These are phyloP conservation scores for Exophiala bonariae DNA, from an alignment of 2,329 filamentous ascomycete species.

Conservation along the genomic window DNA sequence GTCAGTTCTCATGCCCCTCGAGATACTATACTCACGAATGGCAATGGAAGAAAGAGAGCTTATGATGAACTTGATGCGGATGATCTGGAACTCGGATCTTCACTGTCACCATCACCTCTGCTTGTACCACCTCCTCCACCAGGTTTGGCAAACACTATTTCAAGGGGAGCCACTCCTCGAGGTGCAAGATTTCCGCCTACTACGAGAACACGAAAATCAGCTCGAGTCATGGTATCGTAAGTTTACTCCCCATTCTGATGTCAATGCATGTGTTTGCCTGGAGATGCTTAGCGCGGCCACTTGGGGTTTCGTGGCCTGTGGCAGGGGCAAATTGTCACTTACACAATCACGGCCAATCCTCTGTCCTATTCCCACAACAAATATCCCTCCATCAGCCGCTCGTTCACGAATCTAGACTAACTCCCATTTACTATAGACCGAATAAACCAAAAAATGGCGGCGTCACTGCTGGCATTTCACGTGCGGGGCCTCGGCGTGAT, in stretches of 20 bases:
- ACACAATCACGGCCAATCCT: no score
- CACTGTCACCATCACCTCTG: slow-evolving; percentile 30
- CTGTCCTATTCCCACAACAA: neutral
- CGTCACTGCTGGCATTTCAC: slow-evolving; percentile 28
- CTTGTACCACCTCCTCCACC: slow-evolving; percentile 35
- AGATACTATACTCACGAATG: slow-evolving; percentile 40
- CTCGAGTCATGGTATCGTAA: slow-evolving; percentile 67
- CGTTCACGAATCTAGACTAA: slow-evolving; percentile 8
- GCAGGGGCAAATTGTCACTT: no score
- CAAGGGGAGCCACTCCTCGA: slow-evolving; percentile 35
- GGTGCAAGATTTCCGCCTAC: slow-evolving; percentile 40
- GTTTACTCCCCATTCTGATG: slow-evolving; percentile 13
- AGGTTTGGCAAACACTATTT: slow-evolving; percentile 54
- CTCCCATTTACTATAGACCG: slow-evolving; percentile 20
- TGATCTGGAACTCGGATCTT: slow-evolving; percentile 29
- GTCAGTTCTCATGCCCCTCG: slow-evolving; percentile 32
- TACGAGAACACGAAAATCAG: slow-evolving; percentile 62
- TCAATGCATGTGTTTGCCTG: no score
- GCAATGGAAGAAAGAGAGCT: slow-evolving; percentile 23
- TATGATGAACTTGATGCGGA: slow-evolving; percentile 28
- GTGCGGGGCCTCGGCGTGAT: slow-evolving; percentile 26
- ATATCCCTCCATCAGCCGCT: neutral
- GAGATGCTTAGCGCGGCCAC: no score
- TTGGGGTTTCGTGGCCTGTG: no score
- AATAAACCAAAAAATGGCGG: slow-evolving; percentile 30